Conservation (phyloP, 495 filamentous ascomycete genomes). For the Daldinia concentrica region DNA sequence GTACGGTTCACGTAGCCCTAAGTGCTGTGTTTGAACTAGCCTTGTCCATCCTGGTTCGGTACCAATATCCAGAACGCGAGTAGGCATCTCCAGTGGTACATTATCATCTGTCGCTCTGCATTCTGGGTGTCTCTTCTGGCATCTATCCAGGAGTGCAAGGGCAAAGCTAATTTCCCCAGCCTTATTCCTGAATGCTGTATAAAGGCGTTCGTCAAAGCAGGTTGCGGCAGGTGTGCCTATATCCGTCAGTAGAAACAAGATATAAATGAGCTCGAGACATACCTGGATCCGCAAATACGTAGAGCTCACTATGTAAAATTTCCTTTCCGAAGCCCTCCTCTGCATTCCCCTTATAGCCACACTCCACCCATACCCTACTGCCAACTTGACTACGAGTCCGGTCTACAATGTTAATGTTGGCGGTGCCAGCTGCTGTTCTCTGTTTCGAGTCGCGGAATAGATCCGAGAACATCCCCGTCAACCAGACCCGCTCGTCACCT, state of each 20-base stretch:
- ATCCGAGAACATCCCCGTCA: slow-evolving; percentile 12
- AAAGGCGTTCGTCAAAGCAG: slow-evolving; percentile 13
- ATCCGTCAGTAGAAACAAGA: not conserved
- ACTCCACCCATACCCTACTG: slow-evolving; percentile 20
- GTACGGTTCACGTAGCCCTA: slow-evolving; percentile 23
- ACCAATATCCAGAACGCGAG: slow-evolving; percentile 38
- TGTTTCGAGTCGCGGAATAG: not conserved
- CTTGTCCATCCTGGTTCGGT: slow-evolving; percentile 3
- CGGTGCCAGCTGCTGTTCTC: not conserved
- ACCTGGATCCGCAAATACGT: slow-evolving; percentile 37
- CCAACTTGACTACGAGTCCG: not conserved
- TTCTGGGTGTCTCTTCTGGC: slow-evolving; percentile 22
- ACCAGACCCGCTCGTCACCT: slow-evolving; percentile 23
- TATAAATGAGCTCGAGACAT: not conserved
- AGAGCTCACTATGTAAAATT: not conserved
- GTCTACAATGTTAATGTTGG: not conserved
- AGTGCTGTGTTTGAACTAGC: slow-evolving; percentile 11
- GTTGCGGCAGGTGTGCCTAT: not conserved
- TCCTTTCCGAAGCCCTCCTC: slow-evolving; percentile 1
- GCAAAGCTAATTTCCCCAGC: slow-evolving; percentile 23
- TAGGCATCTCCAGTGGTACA: slow-evolving; percentile 30
- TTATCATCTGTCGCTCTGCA: slow-evolving; percentile 9
- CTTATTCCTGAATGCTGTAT: slow-evolving; percentile 14
- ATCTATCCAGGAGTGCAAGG: slow-evolving; percentile 1
- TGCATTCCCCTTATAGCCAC: slow-evolving; percentile 14